phyloP scores from a whole-genome alignment of 176 grass and related monocot genomes.

The Oryza punctata region DNA sequence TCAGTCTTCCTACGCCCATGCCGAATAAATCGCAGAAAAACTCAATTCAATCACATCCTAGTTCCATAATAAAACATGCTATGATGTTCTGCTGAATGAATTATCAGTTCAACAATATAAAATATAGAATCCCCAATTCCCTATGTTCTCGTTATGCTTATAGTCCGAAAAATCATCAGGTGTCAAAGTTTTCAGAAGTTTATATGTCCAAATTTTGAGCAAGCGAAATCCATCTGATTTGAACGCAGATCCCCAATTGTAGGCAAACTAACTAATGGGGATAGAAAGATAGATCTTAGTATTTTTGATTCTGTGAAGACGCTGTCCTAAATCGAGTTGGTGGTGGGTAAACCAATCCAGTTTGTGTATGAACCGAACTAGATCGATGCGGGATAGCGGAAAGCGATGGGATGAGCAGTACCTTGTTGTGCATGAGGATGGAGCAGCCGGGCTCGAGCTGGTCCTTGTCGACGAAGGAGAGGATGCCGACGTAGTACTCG shows the following conservation, averaged over 20 bases:
- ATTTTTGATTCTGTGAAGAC: neutral
- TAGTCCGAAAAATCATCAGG: neutral
- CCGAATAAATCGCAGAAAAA: neutral
- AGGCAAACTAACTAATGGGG: neutral
- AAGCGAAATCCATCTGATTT: neutral
- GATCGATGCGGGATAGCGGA: conserved; percentile 1
- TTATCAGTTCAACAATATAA: neutral
- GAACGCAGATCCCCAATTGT: neutral
- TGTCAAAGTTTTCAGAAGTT: neutral
- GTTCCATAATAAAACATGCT: neutral
- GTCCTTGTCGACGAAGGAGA: conserved; percentile 90
- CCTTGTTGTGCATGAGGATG: conserved; percentile 96
- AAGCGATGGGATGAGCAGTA: neutral
- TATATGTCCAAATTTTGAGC: neutral
- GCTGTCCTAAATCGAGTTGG: neutral
- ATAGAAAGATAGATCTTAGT: neutral
- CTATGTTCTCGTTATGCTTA: neutral
- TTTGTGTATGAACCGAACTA: neutral
- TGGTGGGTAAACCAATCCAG: neutral
- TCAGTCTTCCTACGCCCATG: neutral
- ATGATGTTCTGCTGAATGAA: neutral
- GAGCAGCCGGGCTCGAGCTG: conserved; percentile 87
- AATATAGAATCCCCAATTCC: neutral
- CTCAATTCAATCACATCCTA: neutral
- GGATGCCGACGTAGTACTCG: conserved; percentile 85